These are phyloP conservation scores for Vitis riparia DNA, from an alignment of 164 flowering plant species.

Conservation along the genomic window DNA sequence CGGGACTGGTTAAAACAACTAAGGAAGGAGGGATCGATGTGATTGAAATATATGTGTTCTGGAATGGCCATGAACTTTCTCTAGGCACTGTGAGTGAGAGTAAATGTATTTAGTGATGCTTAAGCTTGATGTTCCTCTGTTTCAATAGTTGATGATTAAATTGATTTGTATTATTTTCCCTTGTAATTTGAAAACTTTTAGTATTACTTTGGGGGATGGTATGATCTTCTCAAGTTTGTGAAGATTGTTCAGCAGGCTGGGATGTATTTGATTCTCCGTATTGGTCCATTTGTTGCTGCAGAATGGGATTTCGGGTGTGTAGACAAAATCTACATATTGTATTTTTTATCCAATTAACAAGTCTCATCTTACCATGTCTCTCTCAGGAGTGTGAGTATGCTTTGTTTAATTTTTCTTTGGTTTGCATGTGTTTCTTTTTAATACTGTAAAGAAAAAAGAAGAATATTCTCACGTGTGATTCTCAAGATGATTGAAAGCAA, in stretches of 20 bases:
- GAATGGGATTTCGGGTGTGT: slow-evolving; percentile 93
- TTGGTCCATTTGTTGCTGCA: slow-evolving; percentile 96
- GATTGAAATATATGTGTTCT: no score
- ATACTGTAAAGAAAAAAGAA: no score
- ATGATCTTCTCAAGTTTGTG: slow-evolving; percentile 45
- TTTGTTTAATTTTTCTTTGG: no score
- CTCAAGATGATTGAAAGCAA: no score
- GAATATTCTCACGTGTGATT: no score
- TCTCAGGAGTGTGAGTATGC: no score
- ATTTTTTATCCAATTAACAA: background rate
- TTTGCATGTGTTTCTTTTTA: no score
- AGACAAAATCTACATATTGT: background rate
- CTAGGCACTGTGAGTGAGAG: slow-evolving; percentile 58
- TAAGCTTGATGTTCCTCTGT: background rate
- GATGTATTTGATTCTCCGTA: slow-evolving; percentile 81
- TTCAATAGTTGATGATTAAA: background rate
- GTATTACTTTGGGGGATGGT: no score
- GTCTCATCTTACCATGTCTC: no score
- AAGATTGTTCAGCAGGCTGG: slow-evolving; percentile 81
- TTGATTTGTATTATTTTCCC: background rate
- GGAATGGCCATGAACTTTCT: slow-evolving; percentile 44
- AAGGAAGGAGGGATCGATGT: no score
- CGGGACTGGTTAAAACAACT: no score
- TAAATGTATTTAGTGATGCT: no score
- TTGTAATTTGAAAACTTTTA: slow-evolving; percentile 16